phyloP scores from a whole-genome alignment of 306 rosid genomes.

The Inga leiocalycina region DNA sequence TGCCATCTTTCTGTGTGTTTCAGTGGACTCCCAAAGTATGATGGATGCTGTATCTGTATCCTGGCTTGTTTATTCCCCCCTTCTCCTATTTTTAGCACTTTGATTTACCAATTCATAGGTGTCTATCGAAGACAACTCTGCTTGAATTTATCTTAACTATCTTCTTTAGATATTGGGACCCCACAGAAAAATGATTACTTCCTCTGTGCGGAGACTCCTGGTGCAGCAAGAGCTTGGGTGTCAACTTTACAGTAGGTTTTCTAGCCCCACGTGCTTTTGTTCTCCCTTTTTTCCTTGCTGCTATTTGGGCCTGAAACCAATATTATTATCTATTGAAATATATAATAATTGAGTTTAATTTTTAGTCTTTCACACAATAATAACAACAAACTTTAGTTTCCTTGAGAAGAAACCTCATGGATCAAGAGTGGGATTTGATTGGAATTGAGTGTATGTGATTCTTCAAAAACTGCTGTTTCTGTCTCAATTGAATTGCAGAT shows the following conservation, averaged over 20 bases:
- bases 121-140: slow-evolving; percentile 1
- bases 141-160: slow-evolving; percentile 40
- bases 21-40: slow-evolving; percentile 94
- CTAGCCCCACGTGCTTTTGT: background rate
- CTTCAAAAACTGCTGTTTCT: slow-evolving; percentile 3
- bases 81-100: background rate
- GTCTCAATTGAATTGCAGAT: background rate
- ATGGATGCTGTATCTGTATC: slow-evolving; percentile 99
- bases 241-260: slow-evolving; percentile 88
- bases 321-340: background rate
- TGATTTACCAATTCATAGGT: background rate
- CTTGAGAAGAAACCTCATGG: background rate
- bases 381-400: background rate
- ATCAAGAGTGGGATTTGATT: background rate
- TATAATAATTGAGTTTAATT: background rate
- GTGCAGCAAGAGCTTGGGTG: slow-evolving; percentile 98
- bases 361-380: background rate
- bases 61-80: slow-evolving; percentile 8
- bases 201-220: slow-evolving; percentile 98
- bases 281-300: background rate
- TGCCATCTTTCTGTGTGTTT: slow-evolving; percentile 30
- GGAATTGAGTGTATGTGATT: background rate
- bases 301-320: slow-evolving; percentile 12
- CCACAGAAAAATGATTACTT: slow-evolving; percentile 97
- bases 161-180: slow-evolving; percentile 78